These are phyloP conservation scores for Penicillium sp. DNA, from an alignment of 2,329 filamentous ascomycete species.

Conservation along the genomic window DNA sequence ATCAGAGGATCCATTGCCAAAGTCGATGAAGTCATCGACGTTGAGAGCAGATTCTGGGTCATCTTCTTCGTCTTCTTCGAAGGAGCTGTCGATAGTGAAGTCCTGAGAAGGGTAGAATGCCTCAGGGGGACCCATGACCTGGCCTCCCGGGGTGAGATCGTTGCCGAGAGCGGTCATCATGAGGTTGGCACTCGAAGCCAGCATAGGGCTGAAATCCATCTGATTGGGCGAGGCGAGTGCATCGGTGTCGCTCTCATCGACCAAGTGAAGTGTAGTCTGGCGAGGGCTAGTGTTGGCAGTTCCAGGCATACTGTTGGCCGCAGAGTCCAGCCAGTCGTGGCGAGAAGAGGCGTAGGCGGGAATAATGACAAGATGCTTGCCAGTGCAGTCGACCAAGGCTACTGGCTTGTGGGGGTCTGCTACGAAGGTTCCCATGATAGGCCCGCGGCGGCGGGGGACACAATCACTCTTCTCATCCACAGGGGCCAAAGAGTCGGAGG, in stretches of 20 bases:
- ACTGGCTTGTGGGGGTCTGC: conserved; percentile 48
- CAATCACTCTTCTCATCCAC: conserved; percentile 35
- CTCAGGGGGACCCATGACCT: conserved; percentile 69
- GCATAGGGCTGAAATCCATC: conserved; percentile 50
- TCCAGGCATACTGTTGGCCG: conserved; percentile 39
- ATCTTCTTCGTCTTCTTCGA: conserved; percentile 62
- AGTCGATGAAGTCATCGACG: conserved; percentile 70
- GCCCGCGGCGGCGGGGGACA: conserved; percentile 41
- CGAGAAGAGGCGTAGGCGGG: conserved; percentile 46
- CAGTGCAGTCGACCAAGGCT: conserved; percentile 46
- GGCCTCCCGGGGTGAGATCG: conserved; percentile 50
- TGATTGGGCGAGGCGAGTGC: conserved; percentile 38
- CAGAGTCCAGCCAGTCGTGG: conserved; percentile 45
- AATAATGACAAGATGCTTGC: conserved; percentile 48
- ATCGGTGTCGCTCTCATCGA: conserved; percentile 47
- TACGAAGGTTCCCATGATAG: conserved; percentile 47
- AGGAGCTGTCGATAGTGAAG: conserved; percentile 55
- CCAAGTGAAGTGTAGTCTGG: conserved; percentile 35
- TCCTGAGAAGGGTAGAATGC: conserved; percentile 69
- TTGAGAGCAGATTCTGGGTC: conserved; percentile 61
- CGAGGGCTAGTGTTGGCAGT: conserved; percentile 45
- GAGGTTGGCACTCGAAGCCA: conserved; percentile 67
- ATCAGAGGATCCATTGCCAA: conserved; percentile 58
- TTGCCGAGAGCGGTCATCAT: conserved; percentile 72
- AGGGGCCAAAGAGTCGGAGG: conserved; percentile 44